A percentile compares a stretch with the other conserved stretches of the same genome.
phyloP scores from a whole-genome alignment of 108 stramenopile genomes.

The Cyclotella cryptica region DNA sequence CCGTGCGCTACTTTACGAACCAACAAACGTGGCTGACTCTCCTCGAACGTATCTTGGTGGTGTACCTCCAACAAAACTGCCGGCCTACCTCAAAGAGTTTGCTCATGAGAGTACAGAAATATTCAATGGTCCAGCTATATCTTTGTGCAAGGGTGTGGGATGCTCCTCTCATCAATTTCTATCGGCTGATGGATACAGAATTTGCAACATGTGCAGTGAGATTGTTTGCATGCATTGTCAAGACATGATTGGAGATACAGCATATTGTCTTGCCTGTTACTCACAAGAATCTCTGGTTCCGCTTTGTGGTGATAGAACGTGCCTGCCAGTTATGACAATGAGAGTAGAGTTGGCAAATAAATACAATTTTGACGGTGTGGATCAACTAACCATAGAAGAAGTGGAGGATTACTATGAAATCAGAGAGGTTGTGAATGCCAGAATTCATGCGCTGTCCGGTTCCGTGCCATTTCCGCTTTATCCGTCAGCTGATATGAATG shows the following conservation, averaged over 20 bases:
- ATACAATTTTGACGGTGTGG: slow-evolving; percentile 9
- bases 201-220: background rate
- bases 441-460: background rate
- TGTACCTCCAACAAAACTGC: slow-evolving; percentile 4
- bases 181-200: background rate
- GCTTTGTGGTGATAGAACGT: background rate
- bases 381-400: slow-evolving; percentile 15
- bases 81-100: slow-evolving; percentile 13
- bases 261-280: slow-evolving; percentile 15
- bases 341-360: slow-evolving; percentile 17
- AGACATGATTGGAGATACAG: background rate
- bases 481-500: background rate
- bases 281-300: slow-evolving; percentile 11
- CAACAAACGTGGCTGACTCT: background rate
- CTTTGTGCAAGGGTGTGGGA: background rate
- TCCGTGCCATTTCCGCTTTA: slow-evolving; percentile 12
- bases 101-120: slow-evolving; percentile 2
- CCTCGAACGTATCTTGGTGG: background rate
- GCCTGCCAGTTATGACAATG: background rate
- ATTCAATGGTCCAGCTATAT: slow-evolving; percentile 9
- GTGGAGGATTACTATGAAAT: slow-evolving; percentile 3
- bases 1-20: slow-evolving; percentile 1
- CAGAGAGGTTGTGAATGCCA: background rate
- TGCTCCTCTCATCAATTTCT: slow-evolving; percentile 1
- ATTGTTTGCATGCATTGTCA: slow-evolving; percentile 2